These are phyloP conservation scores for Macrolepiota fuliginosa DNA, from an alignment of 768 basidiomycete species.

Conservation along the genomic window DNA sequence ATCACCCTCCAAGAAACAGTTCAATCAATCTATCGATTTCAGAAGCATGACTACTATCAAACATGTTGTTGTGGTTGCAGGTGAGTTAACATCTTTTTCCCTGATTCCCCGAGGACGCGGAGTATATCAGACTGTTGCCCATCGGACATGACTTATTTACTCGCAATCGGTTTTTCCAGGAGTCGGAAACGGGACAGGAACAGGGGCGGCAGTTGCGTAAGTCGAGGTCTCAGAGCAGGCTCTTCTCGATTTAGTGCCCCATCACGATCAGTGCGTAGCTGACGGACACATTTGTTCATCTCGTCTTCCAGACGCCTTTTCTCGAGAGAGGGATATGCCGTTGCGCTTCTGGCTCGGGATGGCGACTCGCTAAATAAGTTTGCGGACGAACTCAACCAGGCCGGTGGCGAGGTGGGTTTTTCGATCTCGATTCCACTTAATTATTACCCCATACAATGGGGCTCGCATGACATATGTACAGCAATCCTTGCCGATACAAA, in stretches of 20 bases:
- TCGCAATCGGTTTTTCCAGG: constrained; percentile 30
- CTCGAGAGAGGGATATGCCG: constrained; percentile 59
- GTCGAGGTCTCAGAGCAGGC: constrained; percentile 17
- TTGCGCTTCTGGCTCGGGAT: constrained; percentile 65
- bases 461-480: too few species aligned
- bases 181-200: constrained; percentile 47
- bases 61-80: constrained; percentile 57
- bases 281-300: background rate
- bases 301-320: constrained; percentile 51
- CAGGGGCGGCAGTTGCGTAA: constrained; percentile 59
- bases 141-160: background rate
- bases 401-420: constrained; percentile 51
- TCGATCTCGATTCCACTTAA: background rate
- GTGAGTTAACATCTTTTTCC: constrained; percentile 26
- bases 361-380: constrained; percentile 48
- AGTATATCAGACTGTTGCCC: background rate
- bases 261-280: background rate
- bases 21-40: background rate
- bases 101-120: background rate
- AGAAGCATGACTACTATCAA: constrained; percentile 23
- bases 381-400: constrained; percentile 49
- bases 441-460: background rate
- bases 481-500: background rate
- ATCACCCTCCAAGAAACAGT: background rate
- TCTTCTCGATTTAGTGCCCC: background rate